These are phyloP conservation scores for Podila verticillata DNA, from an alignment of 192 early-diverging fungal genomes.

Conservation along the genomic window DNA sequence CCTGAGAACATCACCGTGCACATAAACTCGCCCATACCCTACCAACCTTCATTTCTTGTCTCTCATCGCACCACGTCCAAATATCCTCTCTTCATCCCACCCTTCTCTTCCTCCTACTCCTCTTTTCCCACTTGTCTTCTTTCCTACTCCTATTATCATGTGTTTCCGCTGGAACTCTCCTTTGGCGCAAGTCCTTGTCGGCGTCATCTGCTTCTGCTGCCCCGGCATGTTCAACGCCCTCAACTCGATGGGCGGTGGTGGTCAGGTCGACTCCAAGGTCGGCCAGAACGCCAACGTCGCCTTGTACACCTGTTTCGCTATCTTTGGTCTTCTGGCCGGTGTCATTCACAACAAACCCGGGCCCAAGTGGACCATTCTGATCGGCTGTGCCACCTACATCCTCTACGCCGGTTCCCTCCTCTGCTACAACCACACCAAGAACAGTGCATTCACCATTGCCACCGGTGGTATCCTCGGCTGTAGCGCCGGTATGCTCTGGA, in stretches of 20 bases:
- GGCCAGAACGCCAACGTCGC: constrained; percentile 79
- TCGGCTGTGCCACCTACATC: constrained; percentile 75
- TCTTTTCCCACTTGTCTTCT: neutral
- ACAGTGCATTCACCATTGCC: constrained; percentile 68
- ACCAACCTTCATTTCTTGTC: neutral
- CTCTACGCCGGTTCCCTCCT: constrained; percentile 82
- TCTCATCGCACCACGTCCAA: neutral
- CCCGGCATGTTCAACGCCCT: constrained; percentile 85
- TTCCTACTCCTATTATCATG: constrained; percentile 10
- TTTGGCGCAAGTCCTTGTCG: constrained; percentile 74
- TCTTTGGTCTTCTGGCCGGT: constrained; percentile 78
- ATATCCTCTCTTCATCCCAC: neutral
- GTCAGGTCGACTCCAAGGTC: constrained; percentile 65
- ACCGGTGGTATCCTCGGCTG: constrained; percentile 83
- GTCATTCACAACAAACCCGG: constrained; percentile 81
- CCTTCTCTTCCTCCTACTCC: neutral
- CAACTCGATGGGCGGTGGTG: constrained; percentile 67
- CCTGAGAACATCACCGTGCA: too few species aligned
- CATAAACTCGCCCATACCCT: neutral
- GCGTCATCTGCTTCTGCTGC: constrained; percentile 77
- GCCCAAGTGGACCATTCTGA: constrained; percentile 69
- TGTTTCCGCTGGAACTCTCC: constrained; percentile 62
- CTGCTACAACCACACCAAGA: constrained; percentile 66
- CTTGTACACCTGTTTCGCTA: constrained; percentile 77
- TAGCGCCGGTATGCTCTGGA: constrained; percentile 84